These are phyloP conservation scores for Crotalaria pallida DNA, from an alignment of 306 rosid genomes.

Conservation along the genomic window DNA sequence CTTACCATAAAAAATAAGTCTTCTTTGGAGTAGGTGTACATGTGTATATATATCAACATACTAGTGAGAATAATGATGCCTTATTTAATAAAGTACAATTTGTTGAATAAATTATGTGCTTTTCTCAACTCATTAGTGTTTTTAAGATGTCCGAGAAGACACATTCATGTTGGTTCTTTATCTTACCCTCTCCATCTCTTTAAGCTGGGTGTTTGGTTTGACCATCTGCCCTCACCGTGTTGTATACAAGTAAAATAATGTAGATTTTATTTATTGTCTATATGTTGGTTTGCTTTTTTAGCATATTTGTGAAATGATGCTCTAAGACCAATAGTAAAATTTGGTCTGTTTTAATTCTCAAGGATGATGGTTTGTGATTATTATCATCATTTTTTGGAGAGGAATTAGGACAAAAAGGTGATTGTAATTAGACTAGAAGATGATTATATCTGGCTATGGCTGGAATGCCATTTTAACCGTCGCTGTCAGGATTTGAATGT, in stretches of 20 bases:
- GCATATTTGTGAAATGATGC: background rate
- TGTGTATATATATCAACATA: conserved; percentile 31
- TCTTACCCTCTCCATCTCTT: background rate
- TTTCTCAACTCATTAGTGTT: conserved; percentile 1
- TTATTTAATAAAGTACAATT: background rate
- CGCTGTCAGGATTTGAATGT: background rate
- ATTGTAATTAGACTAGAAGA: background rate
- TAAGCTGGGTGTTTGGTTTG: conserved; percentile 1
- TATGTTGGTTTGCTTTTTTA: conserved; percentile 9
- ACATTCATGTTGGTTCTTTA: conserved; percentile 12
- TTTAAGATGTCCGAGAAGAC: conserved; percentile 11
- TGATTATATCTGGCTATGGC: background rate
- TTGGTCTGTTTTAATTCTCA: background rate
- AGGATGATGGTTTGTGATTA: background rate
- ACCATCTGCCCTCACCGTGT: background rate
- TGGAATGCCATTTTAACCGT: background rate
- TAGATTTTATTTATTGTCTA: background rate
- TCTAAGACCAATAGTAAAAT: background rate
- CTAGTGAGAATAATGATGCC: conserved; percentile 12
- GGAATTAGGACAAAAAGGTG: background rate
- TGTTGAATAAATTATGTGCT: conserved; percentile 18
- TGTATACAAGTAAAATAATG: background rate
- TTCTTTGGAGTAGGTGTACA: conserved; percentile 16
- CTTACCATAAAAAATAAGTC: background rate
- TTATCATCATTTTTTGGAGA: background rate